Evolutionary conservation across 2,329 filamentous ascomycete genomes (phyloP), one percentile per base, ranked within the genome.

Genomic region (Neofusicoccum ribis): DNA sequence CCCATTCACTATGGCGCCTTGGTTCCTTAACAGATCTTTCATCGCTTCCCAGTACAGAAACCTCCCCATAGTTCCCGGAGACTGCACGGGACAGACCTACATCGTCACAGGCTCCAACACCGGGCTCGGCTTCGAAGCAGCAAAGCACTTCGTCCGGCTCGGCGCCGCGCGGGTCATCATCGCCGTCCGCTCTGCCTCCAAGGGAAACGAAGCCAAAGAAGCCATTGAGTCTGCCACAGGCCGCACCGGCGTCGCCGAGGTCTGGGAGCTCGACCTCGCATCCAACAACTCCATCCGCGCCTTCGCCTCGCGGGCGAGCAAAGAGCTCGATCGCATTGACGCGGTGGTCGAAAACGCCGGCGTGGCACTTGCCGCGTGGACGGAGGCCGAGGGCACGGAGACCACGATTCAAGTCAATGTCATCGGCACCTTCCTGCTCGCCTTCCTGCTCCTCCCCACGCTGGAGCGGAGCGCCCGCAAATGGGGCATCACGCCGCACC

Each of bases 231-330:
- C 77, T 41, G 43, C 41, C 2, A 58, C 51, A 2, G 20, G 43
- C 27, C 50, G 50, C 37, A 41, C 69, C 0, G 39, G 49, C 39
- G 49, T 47, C 8, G 43, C 56, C 1, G 14, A 67, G 58, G 80
- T 81, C 7, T 82, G 80, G 80, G 69, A 69, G 1, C 68, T 82
- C 6, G 79, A 82, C 65, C 72, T 83, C 4, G 66, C 69, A 3
- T 73, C 70, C 44, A 80, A 78, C 60, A 73, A 73, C 3, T 79
- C 73, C 46, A 74, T 82, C 27, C 69, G 69, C 11, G 54, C 64
- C 5, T 79, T 80, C 65, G 73, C 69, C 3, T 64, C 68, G 7
- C 67, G 72, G 43, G 71, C 68, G 3, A 52, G 65, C 5, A 56
- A 52, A 20, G 56, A 60, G 12, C 58, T 78, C 20, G 58, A 71